Evolutionary conservation across 768 basidiomycete genomes (phyloP).

Genomic region (Lactarius hengduanensis): DNA sequence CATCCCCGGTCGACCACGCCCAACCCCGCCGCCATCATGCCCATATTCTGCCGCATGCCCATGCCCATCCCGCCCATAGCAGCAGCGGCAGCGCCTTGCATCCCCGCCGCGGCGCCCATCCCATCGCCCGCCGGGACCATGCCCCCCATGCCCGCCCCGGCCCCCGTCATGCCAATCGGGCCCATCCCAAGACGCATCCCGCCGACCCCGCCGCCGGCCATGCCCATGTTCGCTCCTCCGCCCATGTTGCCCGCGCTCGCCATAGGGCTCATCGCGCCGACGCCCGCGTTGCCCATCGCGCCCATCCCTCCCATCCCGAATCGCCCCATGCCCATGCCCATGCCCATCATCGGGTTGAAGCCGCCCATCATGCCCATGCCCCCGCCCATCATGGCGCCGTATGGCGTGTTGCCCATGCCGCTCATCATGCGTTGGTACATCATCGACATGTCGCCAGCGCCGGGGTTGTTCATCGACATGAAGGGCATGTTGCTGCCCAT

Average conservation of each 20-base stretch:
- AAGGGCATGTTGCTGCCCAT: constrained; percentile 39
- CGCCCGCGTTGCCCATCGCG: constrained; percentile 54
- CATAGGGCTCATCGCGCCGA: constrained; percentile 47
- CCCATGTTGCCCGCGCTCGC: constrained; percentile 35
- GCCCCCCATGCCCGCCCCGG: constrained; percentile 17
- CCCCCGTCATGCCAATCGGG: constrained; percentile 28
- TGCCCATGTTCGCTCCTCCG: constrained; percentile 37
- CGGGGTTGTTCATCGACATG: constrained; percentile 39
- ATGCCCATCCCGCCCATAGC: constrained; percentile 36
- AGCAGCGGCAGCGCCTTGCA: not conserved
- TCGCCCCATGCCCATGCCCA: constrained; percentile 39
- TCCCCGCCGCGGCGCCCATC: constrained; percentile 25
- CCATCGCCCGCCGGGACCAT: constrained; percentile 35
- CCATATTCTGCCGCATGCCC: constrained; percentile 35
- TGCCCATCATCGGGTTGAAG: constrained; percentile 31
- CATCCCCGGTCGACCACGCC: constrained; percentile 62
- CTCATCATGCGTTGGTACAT: constrained; percentile 96
- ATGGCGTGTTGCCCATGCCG: constrained; percentile 62
- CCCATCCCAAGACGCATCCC: constrained; percentile 35
- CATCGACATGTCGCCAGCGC: constrained; percentile 32
- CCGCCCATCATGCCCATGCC: constrained; percentile 34
- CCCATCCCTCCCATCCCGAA: constrained; percentile 38
- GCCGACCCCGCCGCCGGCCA: constrained; percentile 34
- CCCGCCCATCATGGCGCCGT: constrained; percentile 36
- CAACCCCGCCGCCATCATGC: constrained; percentile 40